Evolutionary conservation across 441 rosid species (phyloP).

Genomic region (Corymbia calophylla): DNA sequence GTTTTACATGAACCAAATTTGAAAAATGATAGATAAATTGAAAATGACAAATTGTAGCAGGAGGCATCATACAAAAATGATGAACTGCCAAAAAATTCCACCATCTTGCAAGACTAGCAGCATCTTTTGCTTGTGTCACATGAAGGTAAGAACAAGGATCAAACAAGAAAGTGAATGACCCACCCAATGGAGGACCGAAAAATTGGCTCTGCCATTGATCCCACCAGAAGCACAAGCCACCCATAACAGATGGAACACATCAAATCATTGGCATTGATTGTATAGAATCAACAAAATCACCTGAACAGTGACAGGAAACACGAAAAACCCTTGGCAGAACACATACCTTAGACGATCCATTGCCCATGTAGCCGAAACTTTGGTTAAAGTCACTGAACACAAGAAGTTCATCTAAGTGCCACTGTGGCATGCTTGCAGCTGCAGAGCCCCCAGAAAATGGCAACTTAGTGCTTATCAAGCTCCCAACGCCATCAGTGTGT

Average conservation of each 20-base stretch:
- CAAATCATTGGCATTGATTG: neutral
- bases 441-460: constrained; percentile 54
- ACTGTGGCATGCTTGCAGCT: constrained; percentile 48
- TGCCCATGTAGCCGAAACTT: constrained; percentile 49
- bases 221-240: neutral
- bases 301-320: neutral
- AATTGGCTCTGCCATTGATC: neutral
- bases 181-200: neutral
- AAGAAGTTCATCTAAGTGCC: constrained; percentile 82
- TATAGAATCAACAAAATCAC: neutral
- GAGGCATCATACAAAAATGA: neutral
- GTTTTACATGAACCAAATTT: neutral
- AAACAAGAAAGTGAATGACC: neutral
- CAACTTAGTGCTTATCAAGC: constrained; percentile 19
- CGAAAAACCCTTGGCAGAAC: neutral
- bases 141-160: neutral
- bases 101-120: neutral
- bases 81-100: neutral
- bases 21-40: neutral
- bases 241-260: neutral
- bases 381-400: constrained; percentile 56
- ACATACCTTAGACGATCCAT: constrained; percentile 74
- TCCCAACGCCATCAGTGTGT: constrained; percentile 16
- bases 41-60: neutral
- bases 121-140: neutral